Evolutionary conservation across 176 grass and related monocot species (phyloP).

Genomic region (Cenchrus fungigraminus): DNA sequence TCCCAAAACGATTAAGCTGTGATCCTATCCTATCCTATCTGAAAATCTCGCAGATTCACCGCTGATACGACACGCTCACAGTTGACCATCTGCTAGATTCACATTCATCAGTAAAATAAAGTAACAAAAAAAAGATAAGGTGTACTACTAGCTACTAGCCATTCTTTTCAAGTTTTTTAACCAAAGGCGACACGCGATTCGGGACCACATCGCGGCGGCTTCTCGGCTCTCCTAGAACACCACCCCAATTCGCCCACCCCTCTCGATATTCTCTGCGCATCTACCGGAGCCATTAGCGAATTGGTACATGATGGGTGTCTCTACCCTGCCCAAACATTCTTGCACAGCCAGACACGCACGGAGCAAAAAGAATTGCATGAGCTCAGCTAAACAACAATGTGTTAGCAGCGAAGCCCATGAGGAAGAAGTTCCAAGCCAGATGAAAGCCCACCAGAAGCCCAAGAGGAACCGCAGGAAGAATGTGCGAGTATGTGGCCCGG

Average conservation of each 20-base stretch:
- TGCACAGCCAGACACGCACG: not conserved
- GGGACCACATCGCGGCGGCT: constrained; percentile 50
- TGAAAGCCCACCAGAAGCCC: no score
- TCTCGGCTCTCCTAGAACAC: constrained; percentile 35
- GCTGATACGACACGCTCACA: constrained; percentile 15
- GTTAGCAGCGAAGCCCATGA: no score
- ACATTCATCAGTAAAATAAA: not conserved
- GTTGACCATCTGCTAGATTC: constrained; percentile 32
- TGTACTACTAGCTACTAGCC: no score
- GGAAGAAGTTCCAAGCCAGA: no score
- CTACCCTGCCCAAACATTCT: constrained; percentile 50
- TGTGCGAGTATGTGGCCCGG: no score
- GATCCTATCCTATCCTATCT: constrained; percentile 4
- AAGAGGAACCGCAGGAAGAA: no score
- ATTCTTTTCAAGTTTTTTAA: not conserved
- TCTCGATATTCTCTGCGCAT: not conserved
- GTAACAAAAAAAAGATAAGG: not conserved
- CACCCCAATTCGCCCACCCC: not conserved
- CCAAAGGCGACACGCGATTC: constrained; percentile 36
- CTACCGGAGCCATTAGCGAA: not conserved
- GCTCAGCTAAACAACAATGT: not conserved
- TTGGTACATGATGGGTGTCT: constrained; percentile 16
- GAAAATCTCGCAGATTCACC: constrained; percentile 29
- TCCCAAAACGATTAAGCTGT: not conserved
- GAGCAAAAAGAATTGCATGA: not conserved